Conservation (phyloP, 2,329 filamentous ascomycete genomes). For the Bertia moriformis region DNA sequence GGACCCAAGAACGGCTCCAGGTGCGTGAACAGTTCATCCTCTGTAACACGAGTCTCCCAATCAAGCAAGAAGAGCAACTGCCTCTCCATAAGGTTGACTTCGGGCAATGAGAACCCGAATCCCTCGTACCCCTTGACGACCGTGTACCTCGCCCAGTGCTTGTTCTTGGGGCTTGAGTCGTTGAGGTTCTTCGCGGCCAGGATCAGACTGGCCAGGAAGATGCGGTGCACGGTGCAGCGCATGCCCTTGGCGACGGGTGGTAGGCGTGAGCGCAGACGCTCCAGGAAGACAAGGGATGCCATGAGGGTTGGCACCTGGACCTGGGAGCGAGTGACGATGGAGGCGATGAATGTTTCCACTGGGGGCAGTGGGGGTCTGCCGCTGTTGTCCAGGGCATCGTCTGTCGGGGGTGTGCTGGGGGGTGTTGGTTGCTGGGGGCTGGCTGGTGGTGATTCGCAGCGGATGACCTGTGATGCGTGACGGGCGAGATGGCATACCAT, state of each 20-base stretch:
- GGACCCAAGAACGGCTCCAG: conserved; percentile 1
- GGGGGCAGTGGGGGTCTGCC: not conserved
- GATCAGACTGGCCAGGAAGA: not conserved
- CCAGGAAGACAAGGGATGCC: not conserved
- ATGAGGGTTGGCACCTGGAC: conserved; percentile 1
- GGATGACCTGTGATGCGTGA: conserved; percentile 28
- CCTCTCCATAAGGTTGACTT: not conserved
- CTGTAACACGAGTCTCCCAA: not conserved
- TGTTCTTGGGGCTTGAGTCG: conserved; percentile 1
- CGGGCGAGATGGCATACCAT: conserved; percentile 29
- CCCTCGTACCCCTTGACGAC: conserved; percentile 1
- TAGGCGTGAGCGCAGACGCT: not conserved
- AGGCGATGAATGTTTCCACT: not conserved
- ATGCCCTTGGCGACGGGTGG: conserved; percentile 1
- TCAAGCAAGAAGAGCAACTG: conserved; percentile 1
- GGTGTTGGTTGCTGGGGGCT: not conserved
- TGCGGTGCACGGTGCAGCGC: conserved; percentile 1
- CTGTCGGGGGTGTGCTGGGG: not conserved
- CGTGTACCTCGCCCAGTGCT: conserved; percentile 1
- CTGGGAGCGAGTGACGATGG: not conserved
- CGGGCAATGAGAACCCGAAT: not conserved
- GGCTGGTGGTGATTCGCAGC: conserved; percentile 17
- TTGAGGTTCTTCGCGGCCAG: conserved; percentile 1
- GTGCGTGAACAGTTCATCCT: not conserved
- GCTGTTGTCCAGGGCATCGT: not conserved